These are phyloP conservation scores for Chlorella sorokiniana DNA, from an alignment of 139 green algal genomes.

Conservation along the genomic window DNA sequence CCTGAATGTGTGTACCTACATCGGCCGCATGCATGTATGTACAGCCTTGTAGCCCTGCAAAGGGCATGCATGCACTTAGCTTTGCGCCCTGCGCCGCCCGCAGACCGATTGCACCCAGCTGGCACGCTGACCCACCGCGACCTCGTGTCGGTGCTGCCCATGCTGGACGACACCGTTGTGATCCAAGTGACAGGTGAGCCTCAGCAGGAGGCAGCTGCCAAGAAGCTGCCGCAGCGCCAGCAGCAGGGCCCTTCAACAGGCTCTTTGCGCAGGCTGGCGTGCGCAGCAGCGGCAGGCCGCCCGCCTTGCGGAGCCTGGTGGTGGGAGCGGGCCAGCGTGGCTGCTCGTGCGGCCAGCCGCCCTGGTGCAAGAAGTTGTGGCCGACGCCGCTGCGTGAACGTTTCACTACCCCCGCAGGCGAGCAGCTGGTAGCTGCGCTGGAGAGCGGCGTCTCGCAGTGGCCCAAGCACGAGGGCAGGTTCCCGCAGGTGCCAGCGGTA, in stretches of 20 bases:
- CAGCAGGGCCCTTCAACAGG: neutral
- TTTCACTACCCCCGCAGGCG: conserved; percentile 1
- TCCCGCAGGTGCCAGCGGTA: conserved; percentile 51
- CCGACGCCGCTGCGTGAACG: no score
- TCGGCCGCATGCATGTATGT: no score
- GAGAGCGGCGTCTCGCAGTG: conserved; percentile 71
- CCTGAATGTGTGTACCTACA: no score
- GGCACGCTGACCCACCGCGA: conserved; percentile 43
- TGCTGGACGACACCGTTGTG: conserved; percentile 65
- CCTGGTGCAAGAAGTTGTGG: no score
- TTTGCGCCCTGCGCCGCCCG: neutral
- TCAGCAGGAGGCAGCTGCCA: neutral
- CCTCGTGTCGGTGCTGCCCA: conserved; percentile 67
- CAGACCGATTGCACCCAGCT: conserved; percentile 31
- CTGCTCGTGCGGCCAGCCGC: no score
- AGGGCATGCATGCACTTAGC: neutral
- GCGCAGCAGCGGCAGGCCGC: no score
- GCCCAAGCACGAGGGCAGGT: conserved; percentile 71
- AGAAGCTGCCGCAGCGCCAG: neutral
- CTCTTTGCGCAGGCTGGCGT: conserved; percentile 12
- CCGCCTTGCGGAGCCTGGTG: no score
- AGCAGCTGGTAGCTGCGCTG: conserved; percentile 59
- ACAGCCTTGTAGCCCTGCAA: neutral
- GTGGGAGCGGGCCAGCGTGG: no score
- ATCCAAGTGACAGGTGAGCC: conserved; percentile 17